Conservation (phyloP, 164 flowering plant genomes). For the Umbilicus rupestris region DNA sequence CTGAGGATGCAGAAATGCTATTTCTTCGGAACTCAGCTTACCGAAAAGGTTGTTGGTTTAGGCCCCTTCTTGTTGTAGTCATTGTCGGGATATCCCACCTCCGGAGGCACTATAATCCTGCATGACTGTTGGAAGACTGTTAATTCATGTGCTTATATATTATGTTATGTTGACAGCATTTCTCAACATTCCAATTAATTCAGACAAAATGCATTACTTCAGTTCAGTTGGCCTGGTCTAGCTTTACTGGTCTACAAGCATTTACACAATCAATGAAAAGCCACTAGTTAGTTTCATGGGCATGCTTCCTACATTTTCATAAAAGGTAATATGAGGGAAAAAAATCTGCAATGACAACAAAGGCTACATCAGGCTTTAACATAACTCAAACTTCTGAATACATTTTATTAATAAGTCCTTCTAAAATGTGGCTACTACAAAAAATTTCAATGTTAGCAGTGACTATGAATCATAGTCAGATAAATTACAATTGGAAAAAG, state of each 20-base stretch:
- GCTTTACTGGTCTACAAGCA: background rate
- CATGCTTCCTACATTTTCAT: background rate
- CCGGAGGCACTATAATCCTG: conserved; percentile 98
- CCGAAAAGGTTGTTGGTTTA: conserved; percentile 1
- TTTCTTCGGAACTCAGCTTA: background rate
- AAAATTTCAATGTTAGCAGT: conserved; percentile 12
- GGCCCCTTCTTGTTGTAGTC: conserved; percentile 50
- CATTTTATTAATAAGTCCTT: conserved; percentile 17
- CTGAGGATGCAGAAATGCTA: conserved; percentile 23
- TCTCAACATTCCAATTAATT: background rate
- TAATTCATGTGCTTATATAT: background rate
- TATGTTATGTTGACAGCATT: background rate
- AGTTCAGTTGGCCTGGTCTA: background rate
- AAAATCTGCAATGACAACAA: background rate
- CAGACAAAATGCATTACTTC: background rate
- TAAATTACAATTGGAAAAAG: background rate
- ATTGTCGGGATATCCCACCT: conserved; percentile 82
- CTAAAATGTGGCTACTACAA: background rate
- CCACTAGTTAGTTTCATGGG: background rate
- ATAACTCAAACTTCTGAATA: background rate
- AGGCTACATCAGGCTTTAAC: background rate
- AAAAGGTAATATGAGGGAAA: background rate
- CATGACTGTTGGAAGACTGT: conserved; percentile 18
- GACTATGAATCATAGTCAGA: background rate
- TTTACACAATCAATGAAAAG: background rate